phyloP scores from a whole-genome alignment of 106 monocot genomes.

The Alisma plantagoaquatica region DNA sequence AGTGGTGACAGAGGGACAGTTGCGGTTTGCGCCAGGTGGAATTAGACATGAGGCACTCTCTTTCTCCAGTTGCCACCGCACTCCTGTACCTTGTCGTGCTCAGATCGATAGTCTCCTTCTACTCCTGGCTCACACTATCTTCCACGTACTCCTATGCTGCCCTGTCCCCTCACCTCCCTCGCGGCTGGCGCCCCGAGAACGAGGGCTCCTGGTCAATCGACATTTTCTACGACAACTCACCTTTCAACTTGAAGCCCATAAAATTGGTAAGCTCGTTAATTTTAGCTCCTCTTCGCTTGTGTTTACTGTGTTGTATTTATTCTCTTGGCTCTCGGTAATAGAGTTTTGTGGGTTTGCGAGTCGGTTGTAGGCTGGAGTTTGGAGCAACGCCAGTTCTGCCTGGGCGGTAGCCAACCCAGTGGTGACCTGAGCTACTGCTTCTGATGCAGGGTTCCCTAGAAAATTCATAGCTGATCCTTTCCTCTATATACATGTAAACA shows the following conservation, averaged over 20 bases:
- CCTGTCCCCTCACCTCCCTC: not conserved
- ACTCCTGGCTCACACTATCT: conserved; percentile 46
- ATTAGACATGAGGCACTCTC: too few relatives aligned
- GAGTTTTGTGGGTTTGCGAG: too few relatives aligned
- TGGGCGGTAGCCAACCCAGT: conserved; percentile 94
- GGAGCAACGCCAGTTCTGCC: conserved; percentile 55
- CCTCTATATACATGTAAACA: conserved; percentile 54
- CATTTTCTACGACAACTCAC: conserved; percentile 76
- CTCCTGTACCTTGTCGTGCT: conserved; percentile 29
- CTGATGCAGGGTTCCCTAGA: conserved; percentile 54
- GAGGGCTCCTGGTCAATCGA: conserved; percentile 94
- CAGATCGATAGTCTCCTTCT: conserved; percentile 32
- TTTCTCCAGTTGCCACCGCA: too few relatives aligned
- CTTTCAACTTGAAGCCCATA: conserved; percentile 63
- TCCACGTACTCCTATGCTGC: conserved; percentile 20
- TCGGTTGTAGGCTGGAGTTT: conserved; percentile 32
- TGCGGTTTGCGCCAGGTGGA: too few relatives aligned
- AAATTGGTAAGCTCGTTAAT: conserved; percentile 33
- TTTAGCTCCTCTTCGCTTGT: not conserved
- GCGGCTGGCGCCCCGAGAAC: conserved; percentile 57
- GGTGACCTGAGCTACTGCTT: conserved; percentile 54
- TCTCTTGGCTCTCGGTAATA: too few relatives aligned
- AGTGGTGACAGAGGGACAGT: too few relatives aligned
- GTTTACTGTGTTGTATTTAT: too few relatives aligned
- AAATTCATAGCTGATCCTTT: conserved; percentile 95